Percentiles rank a stretch among this genome's conserved stretches.
Conservation (phyloP, 805 yeast species). For the Saccharomycodes ludwigii region DNA sequence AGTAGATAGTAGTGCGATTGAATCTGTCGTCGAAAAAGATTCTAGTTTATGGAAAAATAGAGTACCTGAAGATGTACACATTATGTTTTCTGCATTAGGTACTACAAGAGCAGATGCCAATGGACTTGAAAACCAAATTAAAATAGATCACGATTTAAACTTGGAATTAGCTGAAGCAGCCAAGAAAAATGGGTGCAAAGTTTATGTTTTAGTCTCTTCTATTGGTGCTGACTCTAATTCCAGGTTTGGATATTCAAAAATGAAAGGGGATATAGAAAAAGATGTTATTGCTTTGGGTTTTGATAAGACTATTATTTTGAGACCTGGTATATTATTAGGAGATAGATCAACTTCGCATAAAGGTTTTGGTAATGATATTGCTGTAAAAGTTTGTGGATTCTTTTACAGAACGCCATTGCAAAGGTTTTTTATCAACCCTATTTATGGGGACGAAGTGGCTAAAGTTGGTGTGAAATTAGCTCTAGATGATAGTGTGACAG, state of each 20-base stretch:
- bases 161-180: slow-evolving; percentile 61
- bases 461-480: slow-evolving; percentile 37
- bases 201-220: slow-evolving; percentile 57
- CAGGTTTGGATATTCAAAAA: slow-evolving; percentile 42
- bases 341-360: slow-evolving; percentile 32
- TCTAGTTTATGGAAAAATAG: slow-evolving; percentile 34
- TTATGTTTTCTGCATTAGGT: slow-evolving; percentile 57
- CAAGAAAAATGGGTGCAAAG: slow-evolving; percentile 50
- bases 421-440: slow-evolving; percentile 29
- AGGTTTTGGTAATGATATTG: slow-evolving; percentile 25
- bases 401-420: slow-evolving; percentile 26
- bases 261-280: slow-evolving; percentile 70
- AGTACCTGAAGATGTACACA: slow-evolving; percentile 16
- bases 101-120: slow-evolving; percentile 70
- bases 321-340: slow-evolving; percentile 71
- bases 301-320: slow-evolving; percentile 58
- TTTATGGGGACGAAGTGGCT: slow-evolving; percentile 58
- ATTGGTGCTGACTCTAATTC: slow-evolving; percentile 51
- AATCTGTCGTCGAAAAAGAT: slow-evolving; percentile 32
- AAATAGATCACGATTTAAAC: slow-evolving; percentile 67
- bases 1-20: slow-evolving; percentile 16
- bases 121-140: slow-evolving; percentile 51
- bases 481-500: slow-evolving; percentile 12
- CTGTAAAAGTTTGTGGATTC: slow-evolving; percentile 22
- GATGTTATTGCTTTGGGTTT: slow-evolving; percentile 51